These are phyloP conservation scores for Musa schizocarpa DNA, from an alignment of 176 grass and related monocot genomes.

Conservation along the genomic window DNA sequence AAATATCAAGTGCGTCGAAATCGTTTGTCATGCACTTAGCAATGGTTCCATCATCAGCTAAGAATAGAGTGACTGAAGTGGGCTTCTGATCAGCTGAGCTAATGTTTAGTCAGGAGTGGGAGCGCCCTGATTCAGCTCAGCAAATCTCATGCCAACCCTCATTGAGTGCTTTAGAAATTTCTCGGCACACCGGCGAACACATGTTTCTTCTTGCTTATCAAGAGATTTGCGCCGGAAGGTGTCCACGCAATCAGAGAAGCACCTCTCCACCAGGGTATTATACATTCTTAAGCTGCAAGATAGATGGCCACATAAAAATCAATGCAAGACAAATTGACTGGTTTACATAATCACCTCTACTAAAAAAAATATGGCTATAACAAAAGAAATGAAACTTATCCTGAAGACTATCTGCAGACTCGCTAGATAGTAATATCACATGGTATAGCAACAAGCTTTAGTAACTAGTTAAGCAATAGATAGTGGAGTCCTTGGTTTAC, in stretches of 20 bases:
- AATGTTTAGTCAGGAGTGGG: slow-evolving; percentile 57
- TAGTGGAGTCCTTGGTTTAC: not conserved
- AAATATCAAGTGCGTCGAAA: too few species aligned
- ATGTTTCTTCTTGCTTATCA: slow-evolving; percentile 93
- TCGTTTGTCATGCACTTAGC: too few species aligned
- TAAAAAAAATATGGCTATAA: not conserved
- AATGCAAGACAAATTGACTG: not conserved
- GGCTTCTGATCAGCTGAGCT: too few species aligned
- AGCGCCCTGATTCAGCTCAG: slow-evolving; percentile 83
- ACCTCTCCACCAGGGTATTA: slow-evolving; percentile 76
- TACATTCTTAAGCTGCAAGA: slow-evolving; percentile 82
- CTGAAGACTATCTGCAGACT: not conserved
- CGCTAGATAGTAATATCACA: not conserved
- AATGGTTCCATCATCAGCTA: too few species aligned
- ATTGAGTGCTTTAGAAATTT: slow-evolving; percentile 99
- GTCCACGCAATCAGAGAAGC: slow-evolving; percentile 84
- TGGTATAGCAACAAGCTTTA: not conserved
- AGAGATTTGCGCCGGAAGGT: slow-evolving; percentile 75
- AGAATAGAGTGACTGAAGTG: too few species aligned
- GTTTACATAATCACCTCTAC: too few species aligned
- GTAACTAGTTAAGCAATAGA: not conserved
- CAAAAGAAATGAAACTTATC: not conserved
- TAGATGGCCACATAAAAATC: not conserved
- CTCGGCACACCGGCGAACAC: slow-evolving; percentile 64
- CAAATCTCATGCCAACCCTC: slow-evolving; percentile 95